Conservation (phyloP, 495 filamentous ascomycete genomes). For the Penicillium psychrofluorescens region DNA sequence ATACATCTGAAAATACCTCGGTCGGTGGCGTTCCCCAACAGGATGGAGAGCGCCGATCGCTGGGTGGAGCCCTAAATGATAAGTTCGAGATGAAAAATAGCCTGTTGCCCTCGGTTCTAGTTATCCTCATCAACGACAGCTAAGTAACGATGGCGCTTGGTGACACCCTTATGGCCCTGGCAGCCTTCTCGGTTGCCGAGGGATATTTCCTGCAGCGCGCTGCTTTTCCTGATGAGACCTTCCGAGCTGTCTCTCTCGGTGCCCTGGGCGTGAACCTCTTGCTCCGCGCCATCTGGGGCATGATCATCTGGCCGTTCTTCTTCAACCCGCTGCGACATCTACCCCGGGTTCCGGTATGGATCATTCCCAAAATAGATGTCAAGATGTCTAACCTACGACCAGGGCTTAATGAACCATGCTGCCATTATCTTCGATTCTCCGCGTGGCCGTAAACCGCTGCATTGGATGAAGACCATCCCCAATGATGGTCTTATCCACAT, state of each 20-base stretch:
- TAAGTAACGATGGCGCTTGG: neutral
- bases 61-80: no score
- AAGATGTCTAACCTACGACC: neutral
- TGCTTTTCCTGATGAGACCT: conserved; percentile 17
- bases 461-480: conserved; percentile 69
- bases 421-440: conserved; percentile 46
- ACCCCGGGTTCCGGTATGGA: conserved; percentile 47
- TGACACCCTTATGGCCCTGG: conserved; percentile 8
- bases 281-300: conserved; percentile 33
- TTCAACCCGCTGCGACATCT: conserved; percentile 65
- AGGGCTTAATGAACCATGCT: conserved; percentile 51
- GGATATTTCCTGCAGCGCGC: conserved; percentile 23
- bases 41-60: no score
- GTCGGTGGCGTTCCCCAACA: no score
- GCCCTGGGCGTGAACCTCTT: conserved; percentile 19
- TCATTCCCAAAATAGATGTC: no score
- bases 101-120: no score
- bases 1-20: no score
- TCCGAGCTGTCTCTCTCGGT: conserved; percentile 14
- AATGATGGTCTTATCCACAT: conserved; percentile 86
- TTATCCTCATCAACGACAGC: no score
- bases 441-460: conserved; percentile 51
- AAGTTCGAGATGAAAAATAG: no score
- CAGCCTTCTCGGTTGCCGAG: conserved; percentile 18
- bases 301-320: conserved; percentile 62